phyloP scores from a whole-genome alignment of 495 filamentous ascomycete species.

The Penicillium odoratum region DNA sequence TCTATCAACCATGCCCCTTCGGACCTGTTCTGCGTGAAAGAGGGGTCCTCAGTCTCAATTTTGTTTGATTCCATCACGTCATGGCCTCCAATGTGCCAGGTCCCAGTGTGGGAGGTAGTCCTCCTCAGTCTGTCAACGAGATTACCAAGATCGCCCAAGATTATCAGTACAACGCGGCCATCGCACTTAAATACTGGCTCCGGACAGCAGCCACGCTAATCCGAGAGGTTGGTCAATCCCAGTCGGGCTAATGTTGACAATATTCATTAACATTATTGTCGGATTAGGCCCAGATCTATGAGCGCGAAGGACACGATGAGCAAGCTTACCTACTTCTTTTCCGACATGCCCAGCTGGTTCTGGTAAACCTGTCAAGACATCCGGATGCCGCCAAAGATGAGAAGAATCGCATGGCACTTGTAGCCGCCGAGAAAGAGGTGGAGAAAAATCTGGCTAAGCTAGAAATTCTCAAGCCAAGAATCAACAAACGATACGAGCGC shows the following conservation, averaged over 20 bases:
- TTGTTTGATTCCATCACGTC: background rate
- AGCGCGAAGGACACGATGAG: conserved; percentile 79
- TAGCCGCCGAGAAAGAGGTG: conserved; percentile 55
- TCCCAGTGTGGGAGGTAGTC: conserved; percentile 26
- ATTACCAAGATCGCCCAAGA: conserved; percentile 68
- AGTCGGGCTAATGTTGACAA: background rate
- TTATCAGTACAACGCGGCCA: conserved; percentile 74
- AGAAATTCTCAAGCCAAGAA: conserved; percentile 64
- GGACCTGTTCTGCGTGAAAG: conserved; percentile 12
- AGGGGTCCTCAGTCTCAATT: conserved; percentile 14
- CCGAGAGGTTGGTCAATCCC: conserved; percentile 63
- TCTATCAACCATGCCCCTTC: conserved; percentile 21
- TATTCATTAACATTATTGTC: conserved; percentile 8
- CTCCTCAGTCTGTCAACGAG: conserved; percentile 68
- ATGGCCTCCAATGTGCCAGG: conserved; percentile 33
- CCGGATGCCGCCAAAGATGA: conserved; percentile 51
- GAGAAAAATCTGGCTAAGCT: conserved; percentile 54
- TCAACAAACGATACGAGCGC: conserved; percentile 64
- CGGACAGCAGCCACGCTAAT: conserved; percentile 74
- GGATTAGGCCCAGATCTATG: conserved; percentile 70
- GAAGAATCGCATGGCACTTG: conserved; percentile 47
- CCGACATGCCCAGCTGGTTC: conserved; percentile 72
- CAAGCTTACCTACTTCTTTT: conserved; percentile 86
- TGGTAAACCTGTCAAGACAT: conserved; percentile 60
- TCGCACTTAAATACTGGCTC: conserved; percentile 78